A percentile compares a stretch with the other conserved stretches of the same genome.
Evolutionary conservation across 2,329 filamentous ascomycete genomes (phyloP).

Genomic region (Trichoderma guizhouense): DNA sequence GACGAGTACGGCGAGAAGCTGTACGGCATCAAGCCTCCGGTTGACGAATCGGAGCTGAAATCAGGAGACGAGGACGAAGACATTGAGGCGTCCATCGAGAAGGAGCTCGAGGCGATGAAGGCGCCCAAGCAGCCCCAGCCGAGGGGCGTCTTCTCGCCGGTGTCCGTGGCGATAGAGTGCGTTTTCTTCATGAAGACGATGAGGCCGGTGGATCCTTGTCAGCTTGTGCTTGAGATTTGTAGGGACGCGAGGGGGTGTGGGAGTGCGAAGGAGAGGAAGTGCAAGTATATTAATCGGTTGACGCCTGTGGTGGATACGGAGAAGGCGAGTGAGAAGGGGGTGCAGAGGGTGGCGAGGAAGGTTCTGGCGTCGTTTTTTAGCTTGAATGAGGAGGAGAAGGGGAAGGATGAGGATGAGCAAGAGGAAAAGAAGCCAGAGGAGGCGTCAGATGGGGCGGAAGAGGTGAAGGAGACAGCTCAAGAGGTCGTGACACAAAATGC

Average conservation of each 20-base stretch:
- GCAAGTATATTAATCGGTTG: slow-evolving; percentile 57
- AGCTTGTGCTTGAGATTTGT: slow-evolving; percentile 53
- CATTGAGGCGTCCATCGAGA: slow-evolving; percentile 57
- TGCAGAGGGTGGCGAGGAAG: slow-evolving; percentile 60
- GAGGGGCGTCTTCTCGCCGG: slow-evolving; percentile 48
- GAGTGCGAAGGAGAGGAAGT: slow-evolving; percentile 43
- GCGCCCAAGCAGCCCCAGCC: slow-evolving; percentile 38
- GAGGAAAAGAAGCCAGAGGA: background rate
- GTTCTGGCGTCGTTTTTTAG: slow-evolving; percentile 64
- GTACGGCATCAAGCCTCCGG: slow-evolving; percentile 48
- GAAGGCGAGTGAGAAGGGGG: slow-evolving; percentile 65
- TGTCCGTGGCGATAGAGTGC: slow-evolving; percentile 58
- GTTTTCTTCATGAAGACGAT: slow-evolving; percentile 60
- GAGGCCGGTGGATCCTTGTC: slow-evolving; percentile 53
- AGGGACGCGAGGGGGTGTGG: slow-evolving; percentile 47
- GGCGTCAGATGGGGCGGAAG: slow-evolving; percentile 51
- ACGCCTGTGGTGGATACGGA: slow-evolving; percentile 52
- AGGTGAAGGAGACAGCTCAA: slow-evolving; percentile 18
- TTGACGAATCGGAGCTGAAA: slow-evolving; percentile 23
- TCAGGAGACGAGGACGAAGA: slow-evolving; percentile 30
- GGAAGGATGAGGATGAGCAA: background rate
- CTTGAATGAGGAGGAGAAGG: slow-evolving; percentile 33
- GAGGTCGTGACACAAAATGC: slow-evolving; percentile 8
- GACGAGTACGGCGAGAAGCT: slow-evolving; percentile 65
- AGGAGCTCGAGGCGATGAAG: slow-evolving; percentile 65